A percentile compares a stretch with the other conserved stretches of the same genome.
These are phyloP conservation scores for Psidium guajava DNA, from an alignment of 345 rosid species.

Conservation along the genomic window DNA sequence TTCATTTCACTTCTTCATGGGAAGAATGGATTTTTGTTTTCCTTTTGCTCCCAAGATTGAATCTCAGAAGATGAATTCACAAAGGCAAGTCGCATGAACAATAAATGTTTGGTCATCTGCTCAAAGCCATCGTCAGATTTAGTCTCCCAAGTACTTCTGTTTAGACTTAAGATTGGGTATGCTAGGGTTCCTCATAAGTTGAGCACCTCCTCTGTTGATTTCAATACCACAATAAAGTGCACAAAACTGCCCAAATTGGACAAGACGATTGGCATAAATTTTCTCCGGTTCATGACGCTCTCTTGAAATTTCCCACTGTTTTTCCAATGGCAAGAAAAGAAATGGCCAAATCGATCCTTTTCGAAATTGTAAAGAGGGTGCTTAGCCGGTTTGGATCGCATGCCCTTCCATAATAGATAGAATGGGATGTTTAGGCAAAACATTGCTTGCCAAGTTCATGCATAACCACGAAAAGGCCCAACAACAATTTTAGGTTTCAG, in stretches of 20 bases:
- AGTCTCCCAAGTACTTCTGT: not conserved
- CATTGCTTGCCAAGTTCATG: not conserved
- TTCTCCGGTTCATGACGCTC: not conserved
- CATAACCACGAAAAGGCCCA: not conserved
- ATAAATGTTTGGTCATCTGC: rapidly evolving
- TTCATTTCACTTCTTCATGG: not conserved
- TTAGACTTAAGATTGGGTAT: not conserved
- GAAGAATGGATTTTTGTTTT: not conserved
- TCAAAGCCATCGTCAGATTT: not conserved
- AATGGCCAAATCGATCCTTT: not conserved
- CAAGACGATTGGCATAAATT: not conserved
- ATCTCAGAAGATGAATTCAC: not conserved
- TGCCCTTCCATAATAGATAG: not conserved
- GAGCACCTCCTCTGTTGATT: not conserved
- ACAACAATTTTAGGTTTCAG: not conserved
- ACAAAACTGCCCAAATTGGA: not conserved
- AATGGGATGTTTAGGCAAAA: not conserved
- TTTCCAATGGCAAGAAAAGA: not conserved
- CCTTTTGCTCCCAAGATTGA: not conserved
- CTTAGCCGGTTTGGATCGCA: not conserved
- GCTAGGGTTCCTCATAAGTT: not conserved
- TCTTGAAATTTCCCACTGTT: not conserved
- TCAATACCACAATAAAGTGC: not conserved
- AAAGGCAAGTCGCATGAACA: not conserved
- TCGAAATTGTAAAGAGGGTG: not conserved